phyloP scores from a whole-genome alignment of 768 basidiomycete genomes.

The Infundibulicybe gibba region DNA sequence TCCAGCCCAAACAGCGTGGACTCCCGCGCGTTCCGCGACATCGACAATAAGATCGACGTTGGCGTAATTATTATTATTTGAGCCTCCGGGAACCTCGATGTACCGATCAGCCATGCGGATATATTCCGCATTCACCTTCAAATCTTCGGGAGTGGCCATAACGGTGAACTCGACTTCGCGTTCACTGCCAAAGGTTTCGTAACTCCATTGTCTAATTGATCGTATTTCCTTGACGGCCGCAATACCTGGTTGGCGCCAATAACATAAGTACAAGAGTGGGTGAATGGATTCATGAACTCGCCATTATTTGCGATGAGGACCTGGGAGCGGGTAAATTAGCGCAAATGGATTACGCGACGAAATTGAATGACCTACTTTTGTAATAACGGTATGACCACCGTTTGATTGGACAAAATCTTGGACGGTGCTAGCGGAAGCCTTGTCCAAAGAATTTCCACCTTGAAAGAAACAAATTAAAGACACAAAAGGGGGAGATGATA shows the following conservation, averaged over 20 bases:
- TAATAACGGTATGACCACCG: constrained; percentile 98
- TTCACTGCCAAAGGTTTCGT: constrained; percentile 97
- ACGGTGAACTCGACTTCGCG: constrained; percentile 97
- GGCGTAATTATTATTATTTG: constrained; percentile 99
- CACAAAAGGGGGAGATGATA: constrained; percentile 9
- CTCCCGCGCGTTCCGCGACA: constrained; percentile 93
- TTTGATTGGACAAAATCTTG: constrained; percentile 87
- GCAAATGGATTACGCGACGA: constrained; percentile 4
- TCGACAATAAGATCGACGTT: constrained; percentile 99
- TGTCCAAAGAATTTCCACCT: constrained; percentile 94
- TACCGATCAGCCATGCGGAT: constrained; percentile 99
- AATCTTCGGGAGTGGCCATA: constrained; percentile 98
- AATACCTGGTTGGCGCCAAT: constrained; percentile 58
- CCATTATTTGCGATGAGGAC: constrained; percentile 99
- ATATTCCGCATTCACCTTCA: constrained; percentile 98
- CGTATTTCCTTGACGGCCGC: constrained; percentile 99
- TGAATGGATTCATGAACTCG: constrained; percentile 17
- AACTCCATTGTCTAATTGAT: constrained; percentile 99
- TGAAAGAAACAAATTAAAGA: constrained; percentile 11
- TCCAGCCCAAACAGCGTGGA: constrained; percentile 99
- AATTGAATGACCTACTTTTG: constrained; percentile 62
- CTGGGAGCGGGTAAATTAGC: constrained; percentile 33
- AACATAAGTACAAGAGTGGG: constrained; percentile 9
- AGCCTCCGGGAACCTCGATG: constrained; percentile 96
- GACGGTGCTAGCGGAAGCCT: constrained; percentile 73